phyloP scores from a whole-genome alignment of 1,284 basidiomycete species.

The Boletellus sp. region DNA sequence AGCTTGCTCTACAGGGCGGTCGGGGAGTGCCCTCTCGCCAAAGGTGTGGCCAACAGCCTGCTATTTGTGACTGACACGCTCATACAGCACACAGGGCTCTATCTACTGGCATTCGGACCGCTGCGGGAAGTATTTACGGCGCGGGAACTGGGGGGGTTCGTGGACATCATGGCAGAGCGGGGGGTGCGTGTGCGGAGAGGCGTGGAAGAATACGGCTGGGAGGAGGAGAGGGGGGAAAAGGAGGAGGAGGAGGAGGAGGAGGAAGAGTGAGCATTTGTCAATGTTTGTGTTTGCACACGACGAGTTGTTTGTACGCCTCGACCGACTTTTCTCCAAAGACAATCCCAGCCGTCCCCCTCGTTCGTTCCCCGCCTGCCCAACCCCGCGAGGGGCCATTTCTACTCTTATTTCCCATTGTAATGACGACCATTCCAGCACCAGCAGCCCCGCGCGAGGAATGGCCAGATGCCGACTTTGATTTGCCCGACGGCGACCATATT shows the following conservation, averaged over 20 bases:
- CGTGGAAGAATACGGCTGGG: constrained; percentile 59
- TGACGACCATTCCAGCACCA: constrained; percentile 53
- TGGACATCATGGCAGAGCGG: constrained; percentile 80
- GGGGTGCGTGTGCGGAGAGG: constrained; percentile 69
- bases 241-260: constrained; percentile 65
- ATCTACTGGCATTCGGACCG: constrained; percentile 80
- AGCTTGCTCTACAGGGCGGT: constrained; percentile 77
- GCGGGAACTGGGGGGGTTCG: constrained; percentile 66
- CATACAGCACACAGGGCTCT: constrained; percentile 58
- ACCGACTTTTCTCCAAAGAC: constrained; percentile 2
- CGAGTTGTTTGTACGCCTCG: constrained; percentile 11
- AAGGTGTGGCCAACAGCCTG: constrained; percentile 50
- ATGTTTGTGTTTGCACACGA: constrained; percentile 35
- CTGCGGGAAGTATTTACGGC: constrained; percentile 66
- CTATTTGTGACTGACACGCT: constrained; percentile 7
- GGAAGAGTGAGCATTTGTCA: constrained; percentile 46
- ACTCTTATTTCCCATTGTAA: constrained; percentile 19
- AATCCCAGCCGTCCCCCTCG: neutral
- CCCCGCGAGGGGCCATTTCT: constrained; percentile 24
- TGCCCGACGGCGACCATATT: constrained; percentile 68
- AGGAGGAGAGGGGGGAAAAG: constrained; percentile 34
- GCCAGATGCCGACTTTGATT: constrained; percentile 80
- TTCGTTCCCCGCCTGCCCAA: constrained; percentile 5
- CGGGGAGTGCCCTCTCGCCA: constrained; percentile 75
- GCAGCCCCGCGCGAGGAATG: constrained; percentile 68